Evolutionary conservation across 2,329 filamentous ascomycete genomes (phyloP), one percentile per base, ranked within the genome.

Genomic region (Penicillium sp.): DNA sequence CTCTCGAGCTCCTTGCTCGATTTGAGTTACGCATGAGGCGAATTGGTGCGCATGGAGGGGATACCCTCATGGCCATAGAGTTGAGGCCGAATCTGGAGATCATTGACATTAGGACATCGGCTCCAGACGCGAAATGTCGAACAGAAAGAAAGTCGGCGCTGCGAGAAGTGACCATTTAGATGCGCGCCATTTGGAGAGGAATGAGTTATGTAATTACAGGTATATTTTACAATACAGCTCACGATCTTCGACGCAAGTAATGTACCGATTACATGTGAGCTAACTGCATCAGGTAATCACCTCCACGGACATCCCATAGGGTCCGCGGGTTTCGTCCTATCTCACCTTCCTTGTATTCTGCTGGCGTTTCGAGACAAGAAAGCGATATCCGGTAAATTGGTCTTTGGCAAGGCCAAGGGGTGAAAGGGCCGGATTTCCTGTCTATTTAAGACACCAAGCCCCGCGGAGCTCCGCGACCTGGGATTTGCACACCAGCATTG

Each of bases 401-500:
- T 12, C 28, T 12, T 21, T 39, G 9, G 18, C 36, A 21, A 13
- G 28, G 3, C 7, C 3, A 29, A 29, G 28, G 28, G 16, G 13
- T 12, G 6, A 9, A 13, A 38, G 21, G 21, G 8, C 36, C 13
- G 9, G 5, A 4, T 9, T 21, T 9, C 12, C 10, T 39, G 36
- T 16, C 8, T 4, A 39, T 21, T 39, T 12, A 39, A 39, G 7
- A 21, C 1, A 38, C 1, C 10, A 36, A 16, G 6, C 24, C 33
- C 53, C 53, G 50, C 53, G 53, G 49, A 47, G 21, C 6, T 52
- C 53, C 53, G 53, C 53, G 53, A 46, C 8, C 33, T 44, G 36
- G 15, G 21, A 39, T 41, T 8, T 41, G 23, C 38, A 24, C 15
- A 6, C 36, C 26, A 4, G 34, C 16, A 38, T 16, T 21, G 8